phyloP scores from a whole-genome alignment of 225 moss, liverwort and hornwort species.

The Marchantia polymorpha region DNA sequence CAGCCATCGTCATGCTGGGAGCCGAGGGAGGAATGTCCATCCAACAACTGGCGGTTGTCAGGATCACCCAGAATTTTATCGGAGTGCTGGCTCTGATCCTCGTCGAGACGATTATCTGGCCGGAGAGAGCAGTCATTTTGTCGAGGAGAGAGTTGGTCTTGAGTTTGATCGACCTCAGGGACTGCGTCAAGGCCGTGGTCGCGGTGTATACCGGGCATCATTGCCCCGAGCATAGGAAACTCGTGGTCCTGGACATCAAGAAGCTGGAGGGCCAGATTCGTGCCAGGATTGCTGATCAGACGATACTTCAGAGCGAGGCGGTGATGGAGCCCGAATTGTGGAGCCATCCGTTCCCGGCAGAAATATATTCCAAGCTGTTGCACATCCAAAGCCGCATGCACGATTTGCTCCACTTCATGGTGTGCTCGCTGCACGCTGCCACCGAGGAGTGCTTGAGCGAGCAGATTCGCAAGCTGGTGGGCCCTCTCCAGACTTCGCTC shows the following conservation, averaged over 20 bases:
- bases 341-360: conserved; percentile 37
- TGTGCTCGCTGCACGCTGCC: conserved; percentile 33
- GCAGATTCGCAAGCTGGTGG: conserved; percentile 32
- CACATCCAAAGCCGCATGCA: conserved; percentile 35
- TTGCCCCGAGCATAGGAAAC: conserved; percentile 27
- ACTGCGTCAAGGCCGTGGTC: conserved; percentile 35
- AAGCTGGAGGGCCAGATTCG: conserved; percentile 32
- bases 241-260: conserved; percentile 28
- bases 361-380: conserved; percentile 32
- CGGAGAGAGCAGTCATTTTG: conserved; percentile 27
- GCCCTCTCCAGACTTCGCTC: conserved; percentile 34
- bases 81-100: conserved; percentile 30
- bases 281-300: conserved; percentile 17
- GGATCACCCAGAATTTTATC: conserved; percentile 37
- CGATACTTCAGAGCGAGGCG: conserved; percentile 28
- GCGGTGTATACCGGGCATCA: conserved; percentile 29
- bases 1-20: conserved; percentile 39
- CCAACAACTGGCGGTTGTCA: conserved; percentile 23
- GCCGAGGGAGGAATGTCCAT: neutral
- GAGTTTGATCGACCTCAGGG: conserved; percentile 27
- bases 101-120: conserved; percentile 30
- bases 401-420: conserved; percentile 37
- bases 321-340: conserved; percentile 33
- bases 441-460: conserved; percentile 37
- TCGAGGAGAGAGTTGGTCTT: conserved; percentile 27